Evolutionary conservation across 2,329 filamentous ascomycete genomes (phyloP), one percentile per base, ranked within the genome.

Genomic region (Elsinoe australis): DNA sequence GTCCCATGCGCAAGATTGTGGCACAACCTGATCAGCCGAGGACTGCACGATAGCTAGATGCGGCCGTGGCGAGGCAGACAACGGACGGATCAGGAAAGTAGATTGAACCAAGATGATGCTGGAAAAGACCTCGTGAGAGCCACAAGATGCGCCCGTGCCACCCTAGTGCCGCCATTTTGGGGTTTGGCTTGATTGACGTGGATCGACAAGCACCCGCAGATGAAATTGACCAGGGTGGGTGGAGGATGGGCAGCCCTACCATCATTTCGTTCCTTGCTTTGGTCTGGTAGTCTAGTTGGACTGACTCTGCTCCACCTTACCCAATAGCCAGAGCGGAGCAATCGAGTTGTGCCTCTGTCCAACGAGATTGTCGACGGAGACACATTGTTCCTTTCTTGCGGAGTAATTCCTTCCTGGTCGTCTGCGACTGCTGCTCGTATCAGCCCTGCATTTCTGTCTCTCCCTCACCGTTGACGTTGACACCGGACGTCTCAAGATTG

Each of bases 121-220:
- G 2, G 26, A 44, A 31, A 29, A 26, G 17, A 12, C 12, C 26
- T 29, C 26, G 26, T 12, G 26, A 29, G 26, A 6, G 26, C 26
- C 12, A 12, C 7, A 29, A 19, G 39, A 9, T 17, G 24, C 24
- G 39, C 24, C 39, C 39, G 28, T 29, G 39, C 6, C 39, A 44
- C 24, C 19, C 24, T 15, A 7, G 19, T 31, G 39, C 24, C 14
- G 39, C 24, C 39, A 44, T n/a, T 29, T 31, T 17, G 19, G 39
- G 39, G 39, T 44, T 44, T 44, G 21, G 22, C 39, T 29, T 48
- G 45, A 39, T 48, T 39, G 45, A 48, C 45, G 45, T 48, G 32
- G 34, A 48, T 48, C 45, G 45, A 29, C 45, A 38, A 18, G 21
- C 17, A 26, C 28, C 29, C 24, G 10, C 36, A 41, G 14, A 26